Evolutionary conservation across 1,139 yeast species (phyloP), one percentile per base, ranked within the genome.

Genomic region (Saccharomyces hybrid): DNA sequence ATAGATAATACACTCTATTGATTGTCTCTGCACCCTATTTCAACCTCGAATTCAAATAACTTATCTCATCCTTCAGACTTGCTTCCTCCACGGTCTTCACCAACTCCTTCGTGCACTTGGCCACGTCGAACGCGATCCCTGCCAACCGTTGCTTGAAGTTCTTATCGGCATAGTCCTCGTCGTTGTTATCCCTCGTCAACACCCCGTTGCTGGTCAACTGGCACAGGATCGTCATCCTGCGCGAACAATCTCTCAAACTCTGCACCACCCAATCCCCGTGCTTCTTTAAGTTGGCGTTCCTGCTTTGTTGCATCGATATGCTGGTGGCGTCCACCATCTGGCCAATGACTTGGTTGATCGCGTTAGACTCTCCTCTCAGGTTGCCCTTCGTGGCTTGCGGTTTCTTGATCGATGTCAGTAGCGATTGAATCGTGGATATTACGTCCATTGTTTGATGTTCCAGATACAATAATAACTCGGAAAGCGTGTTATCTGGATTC

Each of bases 81-180:
- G 96, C 96, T 67, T 90, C 97, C 69, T 91, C 98, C 5, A 91
- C 96, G 1, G 96, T 87, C 74, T 90, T 91, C 41, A 91, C 98
- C 67, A 90, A 78, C 69, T 90, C 97, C 69, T 90, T 90, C 11
- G 96, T 90, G 68, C 95, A 86, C 70, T 90, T 88, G 51, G 97
- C 96, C 74, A 90, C 88, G 67, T 91, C 98, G 71, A 88, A 91
- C 16, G 96, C 89, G 58, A 89, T 85, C 1, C 97, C 97, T 0
- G 98, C 97, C 59, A 91, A 79, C 61, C 96, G 80, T 71, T 91
- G 97, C 70, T 69, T 69, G 74, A 89, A 85, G 61, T 87, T 87
- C 69, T 91, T 88, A 68, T 90, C 96, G 3, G 97, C 96, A 67
- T 80, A 83, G 53, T 82, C 86, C 32, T 71, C 75, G 59, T 83